A percentile compares a stretch with the other conserved stretches of the same genome.
Evolutionary conservation across 2,329 filamentous ascomycete genomes (phyloP).

Genomic region (Hymenoscyphus occultus): DNA sequence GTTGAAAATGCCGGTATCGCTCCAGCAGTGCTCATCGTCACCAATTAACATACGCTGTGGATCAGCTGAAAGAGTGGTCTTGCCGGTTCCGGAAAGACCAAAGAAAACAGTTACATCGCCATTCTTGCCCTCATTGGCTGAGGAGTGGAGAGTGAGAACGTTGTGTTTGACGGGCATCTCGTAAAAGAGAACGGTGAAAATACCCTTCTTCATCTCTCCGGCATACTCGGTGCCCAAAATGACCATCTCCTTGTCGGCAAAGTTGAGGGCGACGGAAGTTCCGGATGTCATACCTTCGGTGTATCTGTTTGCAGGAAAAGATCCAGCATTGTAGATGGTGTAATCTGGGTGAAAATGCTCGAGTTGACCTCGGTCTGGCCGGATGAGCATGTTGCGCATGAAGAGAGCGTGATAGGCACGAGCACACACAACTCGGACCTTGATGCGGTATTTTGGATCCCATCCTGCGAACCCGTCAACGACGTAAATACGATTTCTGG

Average conservation of each 20-base stretch:
- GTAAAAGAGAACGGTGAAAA: conserved; percentile 99
- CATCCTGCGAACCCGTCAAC: conserved; percentile 96
- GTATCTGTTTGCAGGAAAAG: conserved; percentile 97
- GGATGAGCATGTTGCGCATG: conserved; percentile 99
- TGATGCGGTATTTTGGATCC: conserved; percentile 98
- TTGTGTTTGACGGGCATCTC: conserved; percentile 99
- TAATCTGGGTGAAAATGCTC: conserved; percentile 99
- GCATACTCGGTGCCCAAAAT: conserved; percentile 99
- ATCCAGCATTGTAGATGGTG: conserved; percentile 98
- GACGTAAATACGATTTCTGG: conserved; percentile 96
- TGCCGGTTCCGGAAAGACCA: conserved; percentile 95
- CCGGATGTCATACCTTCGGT: conserved; percentile 98
- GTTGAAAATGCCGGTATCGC: conserved; percentile 95
- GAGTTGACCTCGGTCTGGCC: conserved; percentile 84
- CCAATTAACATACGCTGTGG: conserved; percentile 95
- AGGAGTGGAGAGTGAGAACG: conserved; percentile 96
- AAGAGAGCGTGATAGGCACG: conserved; percentile 99
- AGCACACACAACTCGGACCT: conserved; percentile 95
- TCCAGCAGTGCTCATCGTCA: conserved; percentile 99
- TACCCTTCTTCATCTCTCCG: conserved; percentile 95
- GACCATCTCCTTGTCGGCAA: conserved; percentile 99
- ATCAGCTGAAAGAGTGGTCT: conserved; percentile 97
- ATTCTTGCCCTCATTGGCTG: conserved; percentile 90
- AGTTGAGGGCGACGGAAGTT: conserved; percentile 98
- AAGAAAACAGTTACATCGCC: conserved; percentile 99